Evolutionary conservation across 2,329 filamentous ascomycete species (phyloP).

Genomic region (Phyllosticta ampelicida): DNA sequence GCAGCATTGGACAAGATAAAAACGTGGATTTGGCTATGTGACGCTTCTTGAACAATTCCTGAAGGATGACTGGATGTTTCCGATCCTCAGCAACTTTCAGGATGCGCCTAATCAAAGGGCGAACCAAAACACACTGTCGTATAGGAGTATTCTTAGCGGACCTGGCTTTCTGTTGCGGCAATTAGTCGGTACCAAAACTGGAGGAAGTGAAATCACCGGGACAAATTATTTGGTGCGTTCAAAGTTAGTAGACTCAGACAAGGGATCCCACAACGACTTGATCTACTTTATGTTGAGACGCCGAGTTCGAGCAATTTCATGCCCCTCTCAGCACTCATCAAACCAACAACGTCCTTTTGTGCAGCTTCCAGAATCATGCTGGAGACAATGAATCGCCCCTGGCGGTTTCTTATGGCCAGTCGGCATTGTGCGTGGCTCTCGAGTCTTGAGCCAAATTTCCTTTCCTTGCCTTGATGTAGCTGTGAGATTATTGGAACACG

Average conservation of each 20-base stretch:
- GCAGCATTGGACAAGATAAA: not conserved
- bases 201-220: not conserved
- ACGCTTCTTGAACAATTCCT: not conserved
- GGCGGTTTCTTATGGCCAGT: not conserved
- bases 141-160: too few species aligned
- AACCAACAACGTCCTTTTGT: not conserved
- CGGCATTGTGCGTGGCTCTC: not conserved
- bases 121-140: too few species aligned
- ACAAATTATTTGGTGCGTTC: not conserved
- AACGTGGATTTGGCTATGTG: not conserved
- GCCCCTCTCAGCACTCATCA: too few species aligned
- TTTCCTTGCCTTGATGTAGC: not conserved
- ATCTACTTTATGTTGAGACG: not conserved
- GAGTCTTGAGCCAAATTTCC: not conserved
- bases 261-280: not conserved
- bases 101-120: not conserved
- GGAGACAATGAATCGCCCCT: not conserved
- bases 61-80: not conserved
- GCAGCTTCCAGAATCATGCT: not conserved
- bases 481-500: not conserved
- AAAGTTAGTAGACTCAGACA: not conserved
- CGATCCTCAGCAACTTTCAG: not conserved
- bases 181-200: not conserved
- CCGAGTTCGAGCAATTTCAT: not conserved
- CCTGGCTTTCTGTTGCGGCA: not conserved